Percentiles rank a stretch among this genome's conserved stretches.
phyloP scores from a whole-genome alignment of 805 yeast genomes.

The Candida hungchunana region DNA sequence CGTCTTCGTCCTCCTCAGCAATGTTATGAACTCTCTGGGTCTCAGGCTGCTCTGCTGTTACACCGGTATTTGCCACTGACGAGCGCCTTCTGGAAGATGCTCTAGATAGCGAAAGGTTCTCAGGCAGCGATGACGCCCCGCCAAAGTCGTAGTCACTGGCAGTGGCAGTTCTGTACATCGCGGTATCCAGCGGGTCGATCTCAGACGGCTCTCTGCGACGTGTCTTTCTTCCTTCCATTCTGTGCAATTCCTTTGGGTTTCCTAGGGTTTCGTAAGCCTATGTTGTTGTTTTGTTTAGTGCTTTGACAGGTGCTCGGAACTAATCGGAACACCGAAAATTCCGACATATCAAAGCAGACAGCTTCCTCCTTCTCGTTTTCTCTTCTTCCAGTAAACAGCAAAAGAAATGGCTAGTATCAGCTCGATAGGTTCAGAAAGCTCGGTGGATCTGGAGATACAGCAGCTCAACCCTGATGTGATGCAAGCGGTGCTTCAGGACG shows the following conservation, averaged over 20 bases:
- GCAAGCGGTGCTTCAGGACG: conserved; percentile 8
- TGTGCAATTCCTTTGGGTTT: no score
- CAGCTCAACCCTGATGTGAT: conserved; percentile 16
- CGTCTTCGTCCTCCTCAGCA: conserved; percentile 2
- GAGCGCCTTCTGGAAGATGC: conserved; percentile 5
- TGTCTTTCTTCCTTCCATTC: neutral
- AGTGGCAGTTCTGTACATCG: conserved; percentile 10
- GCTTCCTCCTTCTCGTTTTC: neutral
- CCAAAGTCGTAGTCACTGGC: conserved; percentile 12
- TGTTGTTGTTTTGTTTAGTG: no score
- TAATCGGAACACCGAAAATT: no score
- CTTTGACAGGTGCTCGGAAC: no score
- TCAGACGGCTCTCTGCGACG: conserved; percentile 10
- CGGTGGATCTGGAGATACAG: conserved; percentile 15
- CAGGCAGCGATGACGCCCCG: conserved; percentile 9
- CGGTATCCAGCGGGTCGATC: conserved; percentile 15
- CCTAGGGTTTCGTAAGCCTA: no score
- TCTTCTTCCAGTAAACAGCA: neutral
- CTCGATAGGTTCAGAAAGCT: conserved; percentile 9
- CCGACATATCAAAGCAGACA: no score
- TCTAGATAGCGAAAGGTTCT: conserved; percentile 8
- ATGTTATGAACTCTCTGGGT: neutral
- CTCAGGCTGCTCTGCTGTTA: neutral
- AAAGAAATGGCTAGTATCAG: neutral
- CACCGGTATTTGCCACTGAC: conserved; percentile 1